These are phyloP conservation scores for Xylaria sp. DNA, from an alignment of 2,329 filamentous ascomycete species.

Conservation along the genomic window DNA sequence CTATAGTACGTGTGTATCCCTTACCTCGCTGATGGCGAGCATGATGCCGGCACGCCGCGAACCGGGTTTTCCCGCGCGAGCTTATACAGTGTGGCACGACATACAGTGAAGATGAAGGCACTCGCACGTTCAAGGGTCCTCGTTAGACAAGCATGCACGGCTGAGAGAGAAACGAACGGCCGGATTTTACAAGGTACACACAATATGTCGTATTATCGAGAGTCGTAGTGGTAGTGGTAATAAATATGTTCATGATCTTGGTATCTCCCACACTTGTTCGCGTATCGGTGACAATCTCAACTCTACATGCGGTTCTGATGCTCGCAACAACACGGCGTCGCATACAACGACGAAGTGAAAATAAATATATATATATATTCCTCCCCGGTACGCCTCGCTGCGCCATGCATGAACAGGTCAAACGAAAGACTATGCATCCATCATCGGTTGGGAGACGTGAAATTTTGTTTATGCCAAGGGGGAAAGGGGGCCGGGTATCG, in stretches of 20 bases:
- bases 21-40: too few relatives aligned
- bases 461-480: neutral
- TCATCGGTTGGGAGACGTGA: conserved; percentile 1
- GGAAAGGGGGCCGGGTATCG: neutral
- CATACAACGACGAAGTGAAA: neutral
- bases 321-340: neutral
- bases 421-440: conserved; percentile 14
- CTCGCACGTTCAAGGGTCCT: too few relatives aligned
- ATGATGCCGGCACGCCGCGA: too few relatives aligned
- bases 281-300: conserved; percentile 28
- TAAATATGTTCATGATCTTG: conserved; percentile 27
- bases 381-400: conserved; percentile 28
- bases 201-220: neutral
- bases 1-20: too few relatives aligned
- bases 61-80: too few relatives aligned
- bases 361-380: too few relatives aligned
- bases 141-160: too few relatives aligned
- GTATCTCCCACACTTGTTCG: conserved; percentile 29
- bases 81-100: too few relatives aligned
- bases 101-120: too few relatives aligned
- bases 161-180: too few relatives aligned
- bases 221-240: neutral
- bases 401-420: conserved; percentile 30
- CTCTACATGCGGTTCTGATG: conserved; percentile 25
- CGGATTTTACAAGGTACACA: too few relatives aligned